phyloP scores from a whole-genome alignment of 2,329 filamentous ascomycete genomes.

The Hypoxylon sp. region DNA sequence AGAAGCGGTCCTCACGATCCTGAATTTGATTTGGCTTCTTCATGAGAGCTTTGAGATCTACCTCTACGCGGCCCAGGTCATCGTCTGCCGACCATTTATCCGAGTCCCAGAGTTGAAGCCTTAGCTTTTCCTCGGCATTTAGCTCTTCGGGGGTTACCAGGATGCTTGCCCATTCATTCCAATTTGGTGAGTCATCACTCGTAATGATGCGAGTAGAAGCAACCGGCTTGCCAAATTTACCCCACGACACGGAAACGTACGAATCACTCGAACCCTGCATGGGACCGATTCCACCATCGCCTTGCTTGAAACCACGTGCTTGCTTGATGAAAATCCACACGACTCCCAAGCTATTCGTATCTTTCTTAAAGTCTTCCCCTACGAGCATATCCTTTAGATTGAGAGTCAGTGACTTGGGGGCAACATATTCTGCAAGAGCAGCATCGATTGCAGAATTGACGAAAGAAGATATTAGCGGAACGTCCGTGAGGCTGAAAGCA shows the following conservation, averaged over 20 bases:
- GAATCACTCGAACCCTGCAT: constrained; percentile 72
- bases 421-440: constrained; percentile 77
- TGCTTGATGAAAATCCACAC: constrained; percentile 72
- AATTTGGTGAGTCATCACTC: constrained; percentile 72
- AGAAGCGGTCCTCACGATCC: constrained; percentile 71
- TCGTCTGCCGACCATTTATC: constrained; percentile 77
- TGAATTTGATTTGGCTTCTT: constrained; percentile 65
- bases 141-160: constrained; percentile 75
- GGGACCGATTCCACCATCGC: constrained; percentile 69
- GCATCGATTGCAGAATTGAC: constrained; percentile 79
- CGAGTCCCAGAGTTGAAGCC: constrained; percentile 79
- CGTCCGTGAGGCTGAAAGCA: constrained; percentile 76
- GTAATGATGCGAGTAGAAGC: constrained; percentile 72
- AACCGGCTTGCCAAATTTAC: constrained; percentile 77
- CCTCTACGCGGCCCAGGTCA: constrained; percentile 76
- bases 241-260: constrained; percentile 78
- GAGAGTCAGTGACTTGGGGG: constrained; percentile 76
- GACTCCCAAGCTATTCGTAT: constrained; percentile 70
- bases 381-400: constrained; percentile 81
- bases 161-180: constrained; percentile 76
- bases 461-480: constrained; percentile 78
- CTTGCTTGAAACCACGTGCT: constrained; percentile 75
- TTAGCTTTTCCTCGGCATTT: constrained; percentile 74
- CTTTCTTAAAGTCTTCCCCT: constrained; percentile 81
- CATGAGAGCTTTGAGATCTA: constrained; percentile 73